phyloP scores from a whole-genome alignment of 208 protist genomes.

The Acanthamoeba sp. region DNA sequence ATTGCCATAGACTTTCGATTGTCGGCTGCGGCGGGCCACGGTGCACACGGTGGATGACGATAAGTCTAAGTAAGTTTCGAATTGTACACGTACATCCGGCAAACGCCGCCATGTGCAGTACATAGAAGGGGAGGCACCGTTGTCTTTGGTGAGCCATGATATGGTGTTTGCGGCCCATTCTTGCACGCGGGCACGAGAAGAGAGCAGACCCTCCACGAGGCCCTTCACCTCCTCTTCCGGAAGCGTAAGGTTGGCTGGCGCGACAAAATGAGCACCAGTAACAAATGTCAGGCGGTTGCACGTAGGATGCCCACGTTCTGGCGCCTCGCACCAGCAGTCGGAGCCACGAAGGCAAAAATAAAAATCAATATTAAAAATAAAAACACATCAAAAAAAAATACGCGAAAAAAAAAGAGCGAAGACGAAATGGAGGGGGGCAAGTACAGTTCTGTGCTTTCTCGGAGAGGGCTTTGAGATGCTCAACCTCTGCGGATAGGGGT shows the following conservation, averaged over 20 bases:
- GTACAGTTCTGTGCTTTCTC: constrained; percentile 42
- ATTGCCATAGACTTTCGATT: background rate
- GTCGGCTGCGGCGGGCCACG: background rate
- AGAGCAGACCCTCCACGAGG: background rate
- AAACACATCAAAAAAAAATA: background rate
- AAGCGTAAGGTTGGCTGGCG: constrained; percentile 19
- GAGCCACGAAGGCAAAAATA: background rate
- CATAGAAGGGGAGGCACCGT: background rate
- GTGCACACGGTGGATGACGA: background rate
- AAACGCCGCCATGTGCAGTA: no score
- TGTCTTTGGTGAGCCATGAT: constrained; percentile 57
- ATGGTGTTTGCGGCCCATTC: constrained; percentile 62
- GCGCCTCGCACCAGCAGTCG: background rate
- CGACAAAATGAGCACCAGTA: background rate
- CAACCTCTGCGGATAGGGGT: constrained; percentile 34
- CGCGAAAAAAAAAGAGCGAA: background rate
- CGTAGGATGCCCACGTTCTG: background rate
- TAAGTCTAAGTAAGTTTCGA: no score
- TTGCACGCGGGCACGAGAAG: constrained; percentile 12
- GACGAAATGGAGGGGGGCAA: background rate
- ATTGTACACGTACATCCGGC: no score
- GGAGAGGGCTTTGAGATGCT: constrained; percentile 38
- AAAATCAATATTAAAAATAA: background rate
- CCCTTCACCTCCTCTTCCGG: constrained; percentile 12
- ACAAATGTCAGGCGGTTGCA: background rate